A percentile compares a stretch with the other conserved stretches of the same genome.
Evolutionary conservation across 345 rosid species (phyloP).

Genomic region (Salix purpurea): DNA sequence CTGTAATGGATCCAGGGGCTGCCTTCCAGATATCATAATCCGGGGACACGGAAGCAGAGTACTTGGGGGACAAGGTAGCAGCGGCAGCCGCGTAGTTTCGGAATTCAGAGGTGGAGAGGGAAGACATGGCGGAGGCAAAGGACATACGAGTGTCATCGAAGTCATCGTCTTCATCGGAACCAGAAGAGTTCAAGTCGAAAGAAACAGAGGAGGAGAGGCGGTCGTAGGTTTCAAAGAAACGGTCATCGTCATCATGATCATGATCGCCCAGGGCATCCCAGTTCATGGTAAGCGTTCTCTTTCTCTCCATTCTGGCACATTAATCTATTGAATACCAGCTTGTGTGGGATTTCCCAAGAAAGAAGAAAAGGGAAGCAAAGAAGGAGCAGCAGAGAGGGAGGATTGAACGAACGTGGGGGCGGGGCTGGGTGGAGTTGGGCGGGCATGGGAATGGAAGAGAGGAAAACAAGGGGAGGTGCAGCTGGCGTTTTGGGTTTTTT

Average conservation of each 20-base stretch:
- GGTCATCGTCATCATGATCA: slow-evolving; percentile 61
- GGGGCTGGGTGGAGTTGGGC: background rate
- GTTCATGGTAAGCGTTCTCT: slow-evolving; percentile 63
- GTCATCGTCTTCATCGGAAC: slow-evolving; percentile 61
- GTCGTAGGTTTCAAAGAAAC: slow-evolving; percentile 56
- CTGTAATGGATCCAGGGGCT: slow-evolving; percentile 74
- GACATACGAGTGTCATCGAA: slow-evolving; percentile 71
- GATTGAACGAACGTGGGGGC: background rate
- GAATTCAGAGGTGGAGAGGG: slow-evolving; percentile 19
- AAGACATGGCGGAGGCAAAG: slow-evolving; percentile 49
- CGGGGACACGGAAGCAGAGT: slow-evolving; percentile 17
- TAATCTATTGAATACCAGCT: no score
- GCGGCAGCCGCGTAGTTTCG: slow-evolving; percentile 16
- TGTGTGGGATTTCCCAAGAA: no score
- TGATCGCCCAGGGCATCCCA: slow-evolving; percentile 56
- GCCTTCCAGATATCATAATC: slow-evolving; percentile 84
- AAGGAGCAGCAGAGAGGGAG: background rate
- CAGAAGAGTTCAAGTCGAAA: slow-evolving; percentile 52
- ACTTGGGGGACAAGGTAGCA: background rate
- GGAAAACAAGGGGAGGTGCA: slow-evolving; percentile 29
- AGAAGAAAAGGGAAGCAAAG: no score
- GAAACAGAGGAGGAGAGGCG: slow-evolving; percentile 52
- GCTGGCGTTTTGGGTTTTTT: slow-evolving; percentile 6
- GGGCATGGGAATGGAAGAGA: slow-evolving; percentile 32
- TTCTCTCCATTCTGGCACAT: slow-evolving; percentile 41